Evolutionary conservation across 1,284 basidiomycete species (phyloP), one percentile per base, ranked within the genome.

Genomic region (Malassezia psittaci): DNA sequence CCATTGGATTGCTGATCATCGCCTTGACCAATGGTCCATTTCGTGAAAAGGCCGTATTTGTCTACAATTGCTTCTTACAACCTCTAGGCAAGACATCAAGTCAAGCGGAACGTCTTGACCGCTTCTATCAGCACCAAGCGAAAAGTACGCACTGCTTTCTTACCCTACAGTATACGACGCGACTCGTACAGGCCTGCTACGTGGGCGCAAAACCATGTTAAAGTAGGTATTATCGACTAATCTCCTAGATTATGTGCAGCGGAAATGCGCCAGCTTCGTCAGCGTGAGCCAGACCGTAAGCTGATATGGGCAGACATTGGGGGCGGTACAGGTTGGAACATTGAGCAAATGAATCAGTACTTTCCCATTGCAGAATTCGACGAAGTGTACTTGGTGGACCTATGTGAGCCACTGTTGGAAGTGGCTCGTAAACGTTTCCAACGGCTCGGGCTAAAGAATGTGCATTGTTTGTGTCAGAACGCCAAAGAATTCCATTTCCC

Each of bases 231-330:
- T 5, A 16, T 1, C 2, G 6, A 24, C 35, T 51, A 9, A 82
- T 77, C 85, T 29, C 24, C 16, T 41, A 79, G 79, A 63, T 79
- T 88, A 11, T 81, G 83, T 16, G 84, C 85, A 0, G 81, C 81
- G 24, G 85, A 88, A 68, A 77, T 88, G 15, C 79, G 78, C 35
- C 77, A 80, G 61, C 74, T 77, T 34, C 66, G 77, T 60, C 70
- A 62, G 15, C 57, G 58, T 39, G 63, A 78, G 19, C 78, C 79
- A 0, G 65, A 75, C 0, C 79, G 81, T 65, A 78, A 78, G 29
- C 77, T 85, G 10, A 80, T 88, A 33, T 88, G 87, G 87, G 80
- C 88, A 33, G 87, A 88, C 72, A 83, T 88, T 53, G 87, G 86
- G 9, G 87, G 86, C 29, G 87, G 86, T 35, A 88, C 86, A 10